Base-by-base conservation (phyloP, 2,329 filamentous ascomycete species). In the Aspergillus sp. region DNA sequence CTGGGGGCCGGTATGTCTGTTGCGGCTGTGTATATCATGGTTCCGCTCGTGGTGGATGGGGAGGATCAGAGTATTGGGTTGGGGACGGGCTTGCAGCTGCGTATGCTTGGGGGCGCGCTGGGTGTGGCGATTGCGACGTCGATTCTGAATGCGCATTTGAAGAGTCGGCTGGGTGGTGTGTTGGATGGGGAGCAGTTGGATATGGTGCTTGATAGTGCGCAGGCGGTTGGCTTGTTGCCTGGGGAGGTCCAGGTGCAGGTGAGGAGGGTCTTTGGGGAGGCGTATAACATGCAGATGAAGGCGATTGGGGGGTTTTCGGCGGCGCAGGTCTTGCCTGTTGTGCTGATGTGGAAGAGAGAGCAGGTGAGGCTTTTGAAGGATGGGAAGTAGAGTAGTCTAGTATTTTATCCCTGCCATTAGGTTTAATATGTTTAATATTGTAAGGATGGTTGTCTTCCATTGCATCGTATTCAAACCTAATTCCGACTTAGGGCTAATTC, bases 31-130 rank as follows among this genome's bases (percentile, higher is more conserved):
- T 64, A 61, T 11, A 66, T 64, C 57, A 45, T 53, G 2, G 56
- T 59, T 6, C 62, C 64, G 1, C 39, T 63, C 3, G 61, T 64
- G 11, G 61, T 63, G 9, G 42, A 56, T 3, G 56, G 52, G 9
- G 34, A 53, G 11, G 58, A 75, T 53, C 66, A 72, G 20, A 64
- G 67, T 7, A 71, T 76, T 42, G 67, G 66, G 0, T 70, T 77
- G 65, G 74, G 75, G 12, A 67, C 71, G 5, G 63, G 72, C 6
- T 75, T 75, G 4, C 75, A 77, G 56, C 67, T 75, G 34, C 70
- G 76, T 37, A 72, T 74, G 22, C 68, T 77, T 2, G 74, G 75
- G 1, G 75, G 72, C 2, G 71, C 73, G 2, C 68, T 78, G 44
- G 72, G 68, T 6, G 63, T 77, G 6, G 74, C 76, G 1, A 68